A percentile compares a stretch with the other conserved stretches of the same genome.
phyloP scores from a whole-genome alignment of 2,329 filamentous ascomycete genomes.

The Fusarium nematophilum region DNA sequence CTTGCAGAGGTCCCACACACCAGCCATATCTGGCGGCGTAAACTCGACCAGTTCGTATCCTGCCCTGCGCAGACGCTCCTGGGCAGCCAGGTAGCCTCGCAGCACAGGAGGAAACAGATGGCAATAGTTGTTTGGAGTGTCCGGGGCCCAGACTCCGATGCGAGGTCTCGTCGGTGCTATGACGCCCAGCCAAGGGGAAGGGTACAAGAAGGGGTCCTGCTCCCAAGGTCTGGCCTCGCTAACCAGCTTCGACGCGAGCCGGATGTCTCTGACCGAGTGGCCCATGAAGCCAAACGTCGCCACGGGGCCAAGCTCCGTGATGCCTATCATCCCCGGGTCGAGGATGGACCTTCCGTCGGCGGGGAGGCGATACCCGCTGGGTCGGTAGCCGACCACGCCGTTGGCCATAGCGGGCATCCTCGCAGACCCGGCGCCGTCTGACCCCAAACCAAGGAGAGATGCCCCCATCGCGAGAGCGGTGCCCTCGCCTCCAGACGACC shows the following conservation, averaged over 20 bases:
- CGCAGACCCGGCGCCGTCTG: slow-evolving; percentile 8
- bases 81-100: not conserved
- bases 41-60: slow-evolving; percentile 1
- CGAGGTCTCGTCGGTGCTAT: not conserved
- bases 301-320: not conserved
- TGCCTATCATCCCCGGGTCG: not conserved
- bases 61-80: not conserved
- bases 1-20: slow-evolving; percentile 5
- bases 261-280: not conserved
- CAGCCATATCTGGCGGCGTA: not conserved
- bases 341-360: not conserved
- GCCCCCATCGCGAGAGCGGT: not conserved
- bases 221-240: not conserved
- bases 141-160: not conserved
- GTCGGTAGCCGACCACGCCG: slow-evolving; percentile 5
- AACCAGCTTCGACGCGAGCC: not conserved
- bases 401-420: slow-evolving; percentile 11
- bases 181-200: not conserved
- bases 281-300: not conserved
- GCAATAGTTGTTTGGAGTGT: not conserved
- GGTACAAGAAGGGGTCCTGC: not conserved
- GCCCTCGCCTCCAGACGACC: slow-evolving; percentile 3
- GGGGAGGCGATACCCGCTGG: not conserved
- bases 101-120: not conserved
- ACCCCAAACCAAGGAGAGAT: not conserved